Conservation (phyloP, 768 basidiomycete species). For the Lanmaoa pseudosensibilis region DNA sequence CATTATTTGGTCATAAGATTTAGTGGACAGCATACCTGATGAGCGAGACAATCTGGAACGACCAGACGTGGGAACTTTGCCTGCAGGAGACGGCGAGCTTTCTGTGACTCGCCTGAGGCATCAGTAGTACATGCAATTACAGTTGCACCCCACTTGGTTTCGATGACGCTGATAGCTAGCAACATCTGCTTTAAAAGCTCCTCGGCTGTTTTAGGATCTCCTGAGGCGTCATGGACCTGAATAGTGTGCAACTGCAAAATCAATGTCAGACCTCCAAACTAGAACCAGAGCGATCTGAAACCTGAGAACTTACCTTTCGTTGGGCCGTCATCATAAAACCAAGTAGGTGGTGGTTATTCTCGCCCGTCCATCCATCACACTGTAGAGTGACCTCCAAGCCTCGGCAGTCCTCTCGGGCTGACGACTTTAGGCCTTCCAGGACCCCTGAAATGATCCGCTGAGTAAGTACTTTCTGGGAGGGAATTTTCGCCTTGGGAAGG, state of each 20-base stretch:
- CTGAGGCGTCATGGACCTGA: conserved; percentile 32
- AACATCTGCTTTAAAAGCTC: conserved; percentile 27
- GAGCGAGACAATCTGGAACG: conserved; percentile 37
- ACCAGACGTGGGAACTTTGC: conserved; percentile 28
- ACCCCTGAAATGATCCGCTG: conserved; percentile 22
- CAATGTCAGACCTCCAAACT: too few species aligned
- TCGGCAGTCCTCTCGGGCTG: neutral
- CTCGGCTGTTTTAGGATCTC: conserved; percentile 34
- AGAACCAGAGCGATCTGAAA: too few species aligned
- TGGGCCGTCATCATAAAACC: conserved; percentile 34
- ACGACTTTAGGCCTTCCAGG: neutral
- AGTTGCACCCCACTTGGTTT: conserved; percentile 24
- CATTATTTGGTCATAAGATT: too few species aligned
- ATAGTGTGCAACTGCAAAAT: conserved; percentile 28
- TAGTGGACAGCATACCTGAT: conserved; percentile 32
- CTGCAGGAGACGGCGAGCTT: conserved; percentile 23
- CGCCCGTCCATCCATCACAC: conserved; percentile 39
- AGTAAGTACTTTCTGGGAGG: too few species aligned
- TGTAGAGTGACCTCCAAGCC: conserved; percentile 31
- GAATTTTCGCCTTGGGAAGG: too few species aligned
- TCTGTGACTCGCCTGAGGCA: conserved; percentile 36
- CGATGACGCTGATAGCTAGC: conserved; percentile 17
- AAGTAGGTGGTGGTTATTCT: conserved; percentile 33
- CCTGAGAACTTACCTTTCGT: conserved; percentile 1
- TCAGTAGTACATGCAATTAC: conserved; percentile 33